These are phyloP conservation scores for Novymonas esmeraldas DNA, from an alignment of 208 protist genomes.

Conservation along the genomic window DNA sequence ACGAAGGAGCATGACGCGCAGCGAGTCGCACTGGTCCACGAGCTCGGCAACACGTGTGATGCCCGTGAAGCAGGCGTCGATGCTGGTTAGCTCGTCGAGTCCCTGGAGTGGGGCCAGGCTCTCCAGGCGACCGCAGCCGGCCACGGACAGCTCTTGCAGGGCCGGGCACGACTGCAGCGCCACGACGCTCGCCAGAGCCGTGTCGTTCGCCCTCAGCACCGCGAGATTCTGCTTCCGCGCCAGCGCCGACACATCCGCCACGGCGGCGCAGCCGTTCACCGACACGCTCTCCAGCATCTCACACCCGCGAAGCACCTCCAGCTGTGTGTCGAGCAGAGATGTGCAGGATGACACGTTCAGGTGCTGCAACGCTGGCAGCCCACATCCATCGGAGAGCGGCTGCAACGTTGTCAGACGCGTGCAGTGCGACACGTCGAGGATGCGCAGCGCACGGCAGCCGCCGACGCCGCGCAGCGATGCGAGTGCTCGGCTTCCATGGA, in stretches of 20 bases:
- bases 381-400: neutral
- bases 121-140: constrained; percentile 9
- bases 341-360: constrained; percentile 17
- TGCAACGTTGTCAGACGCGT: constrained; percentile 15
- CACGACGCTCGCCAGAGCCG: neutral
- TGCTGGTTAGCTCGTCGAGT: neutral
- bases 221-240: constrained; percentile 6
- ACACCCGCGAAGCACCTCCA: neutral
- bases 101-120: constrained; percentile 5
- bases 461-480: constrained; percentile 15
- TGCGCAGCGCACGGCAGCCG: constrained; percentile 10
- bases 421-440: constrained; percentile 27
- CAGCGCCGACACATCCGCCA: constrained; percentile 11
- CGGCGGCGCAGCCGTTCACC: constrained; percentile 5
- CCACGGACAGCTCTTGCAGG: constrained; percentile 23
- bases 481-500: constrained; percentile 5
- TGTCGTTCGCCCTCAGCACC: constrained; percentile 16
- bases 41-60: constrained; percentile 15
- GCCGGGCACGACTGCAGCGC: constrained; percentile 7
- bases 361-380: neutral
- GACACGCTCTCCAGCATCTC: constrained; percentile 15
- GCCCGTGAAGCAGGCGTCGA: constrained; percentile 16
- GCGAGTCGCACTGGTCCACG: constrained; percentile 8
- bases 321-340: constrained; percentile 5
- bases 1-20: constrained; percentile 15